Evolutionary conservation across 108 stramenopile genomes (phyloP).

Genomic region (Conticribra guillardii): DNA sequence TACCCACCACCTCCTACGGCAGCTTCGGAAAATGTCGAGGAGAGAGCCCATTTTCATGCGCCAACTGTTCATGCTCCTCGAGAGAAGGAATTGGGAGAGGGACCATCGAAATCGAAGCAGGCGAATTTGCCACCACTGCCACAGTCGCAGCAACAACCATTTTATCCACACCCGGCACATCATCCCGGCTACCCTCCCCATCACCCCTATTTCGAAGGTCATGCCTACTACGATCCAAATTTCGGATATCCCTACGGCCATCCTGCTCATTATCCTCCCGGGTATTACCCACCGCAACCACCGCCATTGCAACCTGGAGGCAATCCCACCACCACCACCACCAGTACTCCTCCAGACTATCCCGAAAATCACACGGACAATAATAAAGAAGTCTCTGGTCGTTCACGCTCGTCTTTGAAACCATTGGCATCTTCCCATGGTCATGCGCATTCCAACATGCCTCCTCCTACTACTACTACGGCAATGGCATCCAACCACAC

Average conservation of each 20-base stretch:
- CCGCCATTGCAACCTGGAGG: too few relatives aligned
- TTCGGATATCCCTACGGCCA: slow-evolving; percentile 11
- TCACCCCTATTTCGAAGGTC: background rate
- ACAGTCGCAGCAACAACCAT: background rate
- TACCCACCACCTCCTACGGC: background rate
- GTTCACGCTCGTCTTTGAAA: background rate
- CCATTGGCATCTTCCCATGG: background rate
- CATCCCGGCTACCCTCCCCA: background rate
- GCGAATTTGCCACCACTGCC: too few relatives aligned
- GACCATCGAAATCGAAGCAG: background rate
- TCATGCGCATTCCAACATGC: background rate
- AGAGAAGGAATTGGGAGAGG: background rate
- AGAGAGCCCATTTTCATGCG: background rate
- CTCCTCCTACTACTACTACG: background rate
- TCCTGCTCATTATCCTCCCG: slow-evolving; percentile 13
- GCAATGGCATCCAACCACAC: background rate
- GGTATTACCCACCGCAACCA: slow-evolving; percentile 17
- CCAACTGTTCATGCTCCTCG: background rate
- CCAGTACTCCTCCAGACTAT: background rate
- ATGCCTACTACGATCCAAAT: background rate
- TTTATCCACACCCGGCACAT: background rate
- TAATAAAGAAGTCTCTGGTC: background rate
- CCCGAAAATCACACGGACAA: background rate
- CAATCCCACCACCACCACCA: background rate
- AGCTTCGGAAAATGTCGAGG: background rate